Evolutionary conservation across 768 basidiomycete genomes (phyloP).

Genomic region (Clitopilus passeckerianus): DNA sequence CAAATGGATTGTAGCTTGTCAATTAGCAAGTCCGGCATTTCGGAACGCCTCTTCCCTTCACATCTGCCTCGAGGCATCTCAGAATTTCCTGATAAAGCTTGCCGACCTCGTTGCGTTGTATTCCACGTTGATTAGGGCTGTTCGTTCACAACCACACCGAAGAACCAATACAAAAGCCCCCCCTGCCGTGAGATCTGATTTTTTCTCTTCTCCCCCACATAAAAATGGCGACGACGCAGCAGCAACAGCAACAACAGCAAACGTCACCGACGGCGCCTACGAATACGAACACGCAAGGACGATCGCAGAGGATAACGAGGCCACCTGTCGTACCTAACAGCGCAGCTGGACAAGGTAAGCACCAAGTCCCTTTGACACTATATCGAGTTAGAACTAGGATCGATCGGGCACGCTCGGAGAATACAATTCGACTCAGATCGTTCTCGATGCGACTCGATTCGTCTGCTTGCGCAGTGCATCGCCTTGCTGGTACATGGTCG

Average conservation of each 20-base stretch:
- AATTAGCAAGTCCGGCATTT: not conserved
- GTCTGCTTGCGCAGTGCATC: slow-evolving; percentile 2
- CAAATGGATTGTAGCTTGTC: not conserved
- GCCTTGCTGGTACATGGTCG: slow-evolving; percentile 4
- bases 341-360: not conserved
- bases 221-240: slow-evolving; percentile 36
- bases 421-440: not conserved
- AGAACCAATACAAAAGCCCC: slow-evolving; percentile 7
- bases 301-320: slow-evolving; percentile 13
- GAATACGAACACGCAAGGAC: slow-evolving; percentile 36
- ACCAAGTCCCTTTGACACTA: not conserved
- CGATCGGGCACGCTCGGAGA: not conserved
- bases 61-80: slow-evolving; percentile 36
- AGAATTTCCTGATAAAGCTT: slow-evolving; percentile 40
- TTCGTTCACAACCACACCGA: slow-evolving; percentile 24
- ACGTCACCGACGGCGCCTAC: slow-evolving; percentile 42
- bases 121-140: slow-evolving; percentile 66
- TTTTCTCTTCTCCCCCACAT: slow-evolving; percentile 18
- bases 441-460: not conserved
- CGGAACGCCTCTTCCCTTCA: not conserved
- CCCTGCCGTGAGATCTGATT: slow-evolving; percentile 15
- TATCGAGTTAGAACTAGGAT: not conserved
- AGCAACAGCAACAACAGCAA: slow-evolving; percentile 56
- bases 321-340: not conserved
- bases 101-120: slow-evolving; percentile 49